A percentile compares a stretch with the other conserved stretches of the same genome.
phyloP scores from a whole-genome alignment of 2,329 filamentous ascomycete species.

The Fragosphaeria purpurea region DNA sequence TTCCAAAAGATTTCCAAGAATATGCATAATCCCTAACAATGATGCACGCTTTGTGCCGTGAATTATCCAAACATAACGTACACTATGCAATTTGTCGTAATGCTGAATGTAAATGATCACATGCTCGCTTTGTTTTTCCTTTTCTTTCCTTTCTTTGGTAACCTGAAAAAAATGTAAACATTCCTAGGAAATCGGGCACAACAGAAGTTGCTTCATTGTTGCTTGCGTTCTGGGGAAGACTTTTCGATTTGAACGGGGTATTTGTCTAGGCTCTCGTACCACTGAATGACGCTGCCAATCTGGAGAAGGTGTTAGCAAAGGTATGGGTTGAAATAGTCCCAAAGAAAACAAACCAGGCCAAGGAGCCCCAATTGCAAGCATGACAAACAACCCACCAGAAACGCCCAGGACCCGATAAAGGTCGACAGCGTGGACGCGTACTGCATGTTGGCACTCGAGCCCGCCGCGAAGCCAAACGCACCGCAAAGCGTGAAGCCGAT shows the following conservation, averaged over 20 bases:
- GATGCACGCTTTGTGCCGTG: too few relatives aligned
- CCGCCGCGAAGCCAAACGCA: constrained; percentile 40
- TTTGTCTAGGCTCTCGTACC: constrained; percentile 24
- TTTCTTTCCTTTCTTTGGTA: too few relatives aligned
- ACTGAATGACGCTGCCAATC: constrained; percentile 22
- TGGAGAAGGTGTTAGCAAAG: constrained; percentile 8
- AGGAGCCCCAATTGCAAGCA: neutral
- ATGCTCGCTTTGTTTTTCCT: too few relatives aligned
- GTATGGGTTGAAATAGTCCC: too few relatives aligned
- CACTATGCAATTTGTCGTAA: too few relatives aligned
- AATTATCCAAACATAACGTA: too few relatives aligned
- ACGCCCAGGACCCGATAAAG: constrained; percentile 40
- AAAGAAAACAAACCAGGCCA: neutral
- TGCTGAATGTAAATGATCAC: too few relatives aligned
- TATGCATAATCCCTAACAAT: too few relatives aligned
- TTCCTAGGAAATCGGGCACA: too few relatives aligned
- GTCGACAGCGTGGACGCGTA: constrained; percentile 40
- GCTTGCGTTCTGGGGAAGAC: neutral
- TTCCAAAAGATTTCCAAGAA: too few relatives aligned
- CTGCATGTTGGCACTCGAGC: constrained; percentile 26
- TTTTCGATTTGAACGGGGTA: constrained; percentile 18
- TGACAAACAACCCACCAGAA: constrained; percentile 24
- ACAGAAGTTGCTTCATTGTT: too few relatives aligned
- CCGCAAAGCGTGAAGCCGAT: constrained; percentile 54
- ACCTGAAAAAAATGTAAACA: too few relatives aligned